Percentiles rank a stretch among this genome's conserved stretches.
These are phyloP conservation scores for Clarkia xantiana DNA, from an alignment of 345 rosid species.

Conservation along the genomic window DNA sequence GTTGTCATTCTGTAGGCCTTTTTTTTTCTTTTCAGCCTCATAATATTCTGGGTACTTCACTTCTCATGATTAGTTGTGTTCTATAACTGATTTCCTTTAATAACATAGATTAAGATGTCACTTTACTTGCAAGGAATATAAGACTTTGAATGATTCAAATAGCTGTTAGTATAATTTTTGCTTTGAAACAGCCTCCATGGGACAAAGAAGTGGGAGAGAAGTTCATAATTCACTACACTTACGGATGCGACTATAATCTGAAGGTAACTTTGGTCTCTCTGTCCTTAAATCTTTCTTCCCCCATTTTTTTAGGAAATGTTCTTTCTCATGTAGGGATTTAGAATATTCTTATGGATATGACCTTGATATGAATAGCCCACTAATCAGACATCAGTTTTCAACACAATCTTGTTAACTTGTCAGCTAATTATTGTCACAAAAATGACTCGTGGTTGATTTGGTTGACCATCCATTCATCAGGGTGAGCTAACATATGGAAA, in stretches of 20 bases:
- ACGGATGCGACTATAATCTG: constrained; percentile 88
- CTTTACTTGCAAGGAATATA: neutral
- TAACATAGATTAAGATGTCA: neutral
- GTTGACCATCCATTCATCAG: constrained; percentile 31
- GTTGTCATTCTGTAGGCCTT: too few species aligned
- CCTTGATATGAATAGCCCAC: too few species aligned
- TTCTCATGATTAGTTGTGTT: neutral
- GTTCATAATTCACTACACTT: constrained; percentile 89
- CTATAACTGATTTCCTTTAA: neutral
- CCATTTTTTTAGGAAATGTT: too few species aligned
- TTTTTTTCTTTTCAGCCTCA: too few species aligned
- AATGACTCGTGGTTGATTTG: neutral
- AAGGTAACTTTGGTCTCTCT: constrained; percentile 35
- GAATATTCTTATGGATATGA: too few species aligned
- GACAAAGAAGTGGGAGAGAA: constrained; percentile 72
- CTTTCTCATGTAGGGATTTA: too few species aligned
- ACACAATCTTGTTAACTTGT: too few species aligned
- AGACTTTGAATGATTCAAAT: neutral
- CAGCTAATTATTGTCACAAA: neutral
- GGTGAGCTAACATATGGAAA: constrained; percentile 79
- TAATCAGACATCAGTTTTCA: too few species aligned
- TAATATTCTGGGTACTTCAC: too few species aligned
- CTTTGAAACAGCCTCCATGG: constrained; percentile 85
- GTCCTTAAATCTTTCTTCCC: neutral
- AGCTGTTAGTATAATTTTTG: constrained; percentile 12